Base-by-base conservation (phyloP, 2,329 filamentous ascomycete genomes). In the Pseudocercospora fijiensis region DNA sequence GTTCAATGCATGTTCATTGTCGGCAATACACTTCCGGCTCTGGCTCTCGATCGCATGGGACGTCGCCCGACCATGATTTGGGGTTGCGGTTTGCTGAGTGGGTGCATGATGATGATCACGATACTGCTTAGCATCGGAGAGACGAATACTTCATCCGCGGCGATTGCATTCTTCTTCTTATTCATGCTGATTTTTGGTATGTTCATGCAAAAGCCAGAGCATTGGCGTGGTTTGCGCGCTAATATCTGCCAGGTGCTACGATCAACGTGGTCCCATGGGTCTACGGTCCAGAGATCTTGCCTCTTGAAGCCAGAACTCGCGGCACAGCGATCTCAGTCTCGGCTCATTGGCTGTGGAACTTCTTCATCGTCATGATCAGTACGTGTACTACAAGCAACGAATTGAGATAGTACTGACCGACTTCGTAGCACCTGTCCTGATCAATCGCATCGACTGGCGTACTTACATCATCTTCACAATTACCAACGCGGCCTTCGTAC, bases 331-430 rank as follows among this genome's bases (percentile, higher is more conserved):
- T 83, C 49, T 78, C 77, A 2, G 79, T 81, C 26, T 79, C 77
- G 0, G 74, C 77, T 2, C 81, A 82, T 61, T 83, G 80, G 81
- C 73, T 81, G 8, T 79, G 77, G 75, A 81, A 81, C 67, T 82
- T 82, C 68, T 77, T 81, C 68, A 76, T 79, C 56, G 80, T 83
- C 7, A 81, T 82, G 79, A 79, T 78, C 61, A 81, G 37, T 41
- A 41, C 16, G 37, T 18, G 4, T 6, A 18, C 6, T n/a, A 7
- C 13, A 18, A 41, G 37, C 37, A 18, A 41, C 7, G 37, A 41
- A 4, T 2, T n/a, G 4, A n/a, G 1, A n/a, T 5, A 16, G 33
- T 37, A 37, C 33, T n/a, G 33, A 37, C 5, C 13, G 3, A 16
- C 6, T n/a, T 37, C 13, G 4, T n/a, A 37, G 33, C 80, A 52